Percentiles rank a stretch among this genome's conserved stretches.
Conservation (phyloP, 2,329 filamentous ascomycete species). For the Aspergillus cejpii region DNA sequence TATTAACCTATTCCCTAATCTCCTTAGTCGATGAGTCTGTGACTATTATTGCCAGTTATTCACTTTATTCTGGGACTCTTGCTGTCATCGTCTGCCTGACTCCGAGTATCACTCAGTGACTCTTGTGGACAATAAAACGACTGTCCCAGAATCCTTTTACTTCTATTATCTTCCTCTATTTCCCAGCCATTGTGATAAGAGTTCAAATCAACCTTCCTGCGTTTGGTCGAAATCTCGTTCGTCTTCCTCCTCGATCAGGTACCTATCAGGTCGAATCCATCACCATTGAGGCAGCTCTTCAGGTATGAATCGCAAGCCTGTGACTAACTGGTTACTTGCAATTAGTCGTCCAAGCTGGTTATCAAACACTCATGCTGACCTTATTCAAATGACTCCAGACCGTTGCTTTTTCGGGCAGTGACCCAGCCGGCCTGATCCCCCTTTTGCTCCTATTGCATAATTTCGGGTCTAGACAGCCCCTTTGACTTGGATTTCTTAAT, state of each 20-base stretch:
- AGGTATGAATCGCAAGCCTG: not conserved
- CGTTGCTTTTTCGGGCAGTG: not conserved
- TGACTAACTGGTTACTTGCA: not conserved
- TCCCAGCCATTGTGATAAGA: not conserved
- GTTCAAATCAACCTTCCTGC: not conserved
- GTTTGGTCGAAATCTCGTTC: not conserved
- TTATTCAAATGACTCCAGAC: not conserved
- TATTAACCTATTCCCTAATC: not conserved
- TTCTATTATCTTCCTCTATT: not conserved
- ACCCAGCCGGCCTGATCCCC: not conserved
- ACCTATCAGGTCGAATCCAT: not conserved
- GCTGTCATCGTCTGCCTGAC: not conserved
- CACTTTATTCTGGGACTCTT: not conserved
- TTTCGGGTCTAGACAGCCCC: not conserved
- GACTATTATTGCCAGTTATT: not conserved
- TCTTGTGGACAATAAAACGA: not conserved
- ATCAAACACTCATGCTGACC: not conserved
- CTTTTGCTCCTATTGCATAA: not conserved
- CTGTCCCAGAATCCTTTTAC: not conserved
- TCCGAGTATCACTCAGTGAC: not conserved
- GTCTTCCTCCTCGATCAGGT: not conserved
- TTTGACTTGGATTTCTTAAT: not conserved
- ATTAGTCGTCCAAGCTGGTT: not conserved
- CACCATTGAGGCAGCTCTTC: not conserved
- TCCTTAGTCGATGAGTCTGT: not conserved